Evolutionary conservation across 495 filamentous ascomycete genomes (phyloP).

Genomic region (Penicillium simplicissimum): DNA sequence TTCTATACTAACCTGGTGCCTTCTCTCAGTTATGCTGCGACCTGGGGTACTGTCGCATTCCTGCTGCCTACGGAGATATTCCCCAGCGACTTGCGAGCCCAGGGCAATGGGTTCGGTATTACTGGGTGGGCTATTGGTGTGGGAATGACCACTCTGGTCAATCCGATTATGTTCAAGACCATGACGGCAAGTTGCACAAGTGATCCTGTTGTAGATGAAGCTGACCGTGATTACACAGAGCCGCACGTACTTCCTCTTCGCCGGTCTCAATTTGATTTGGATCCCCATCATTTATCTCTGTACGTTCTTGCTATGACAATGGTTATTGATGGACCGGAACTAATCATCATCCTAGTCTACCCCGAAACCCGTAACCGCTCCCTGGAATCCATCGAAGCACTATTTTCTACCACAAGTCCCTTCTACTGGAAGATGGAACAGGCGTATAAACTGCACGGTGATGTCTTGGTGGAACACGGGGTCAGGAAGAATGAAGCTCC

Average conservation of each 20-base stretch:
- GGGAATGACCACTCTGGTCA: constrained; percentile 54
- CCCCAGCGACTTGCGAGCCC: constrained; percentile 51
- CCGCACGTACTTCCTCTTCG: constrained; percentile 56
- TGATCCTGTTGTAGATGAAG: neutral
- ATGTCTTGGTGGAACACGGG: no score
- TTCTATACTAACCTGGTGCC: no score
- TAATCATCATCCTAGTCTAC: no score
- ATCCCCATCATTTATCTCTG: constrained; percentile 52
- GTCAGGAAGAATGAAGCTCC: no score
- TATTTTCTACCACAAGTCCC: no score
- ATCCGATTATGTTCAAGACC: constrained; percentile 50
- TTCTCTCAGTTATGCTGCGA: constrained; percentile 45
- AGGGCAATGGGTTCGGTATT: constrained; percentile 58
- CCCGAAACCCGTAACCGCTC: no score
- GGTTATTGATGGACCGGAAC: no score
- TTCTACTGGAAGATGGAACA: no score
- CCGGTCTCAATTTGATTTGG: constrained; percentile 49
- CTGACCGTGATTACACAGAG: constrained; percentile 23
- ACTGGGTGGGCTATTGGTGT: constrained; percentile 60
- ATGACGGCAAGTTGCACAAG: constrained; percentile 30
- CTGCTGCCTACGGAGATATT: constrained; percentile 56
- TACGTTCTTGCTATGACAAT: constrained; percentile 5
- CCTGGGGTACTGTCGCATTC: constrained; percentile 58
- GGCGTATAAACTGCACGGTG: no score
- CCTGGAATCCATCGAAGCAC: no score